phyloP scores from a whole-genome alignment of 1,284 basidiomycete species.

The Microbotryomycetes sp. region DNA sequence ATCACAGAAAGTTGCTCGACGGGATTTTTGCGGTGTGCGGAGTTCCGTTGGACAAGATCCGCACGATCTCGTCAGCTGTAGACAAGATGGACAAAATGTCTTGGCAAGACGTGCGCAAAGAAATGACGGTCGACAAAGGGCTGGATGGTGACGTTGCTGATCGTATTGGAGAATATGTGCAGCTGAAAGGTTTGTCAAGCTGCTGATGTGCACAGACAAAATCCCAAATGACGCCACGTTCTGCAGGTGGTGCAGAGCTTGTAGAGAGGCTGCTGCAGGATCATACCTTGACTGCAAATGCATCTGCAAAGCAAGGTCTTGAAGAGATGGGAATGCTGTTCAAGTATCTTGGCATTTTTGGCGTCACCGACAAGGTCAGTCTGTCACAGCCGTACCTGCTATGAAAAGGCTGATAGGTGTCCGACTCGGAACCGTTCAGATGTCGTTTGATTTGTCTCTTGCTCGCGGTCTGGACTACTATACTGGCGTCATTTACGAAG shows the following conservation, averaged over 20 bases:
- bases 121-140: conserved; percentile 95
- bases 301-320: conserved; percentile 71
- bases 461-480: conserved; percentile 98
- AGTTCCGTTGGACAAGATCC: conserved; percentile 82
- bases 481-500: conserved; percentile 98
- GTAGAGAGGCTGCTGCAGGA: conserved; percentile 69
- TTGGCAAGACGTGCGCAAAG: conserved; percentile 87
- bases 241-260: conserved; percentile 66
- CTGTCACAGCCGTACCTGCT: neutral
- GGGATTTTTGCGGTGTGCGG: conserved; percentile 96
- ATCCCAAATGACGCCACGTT: neutral
- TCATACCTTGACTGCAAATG: conserved; percentile 58
- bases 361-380: conserved; percentile 64
- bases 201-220: no score
- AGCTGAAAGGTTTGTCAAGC: conserved; percentile 63
- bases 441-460: conserved; percentile 93
- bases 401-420: neutral
- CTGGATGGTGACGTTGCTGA: conserved; percentile 78
- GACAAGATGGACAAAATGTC: conserved; percentile 97
- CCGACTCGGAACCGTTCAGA: no score
- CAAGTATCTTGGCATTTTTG: conserved; percentile 72
- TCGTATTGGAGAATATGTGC: conserved; percentile 93
- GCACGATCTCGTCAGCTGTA: conserved; percentile 92
- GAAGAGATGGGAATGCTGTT: conserved; percentile 87
- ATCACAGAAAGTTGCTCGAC: conserved; percentile 95